These are phyloP conservation scores for Trypanosoma caninum DNA, from an alignment of 208 protist genomes.

Conservation along the genomic window DNA sequence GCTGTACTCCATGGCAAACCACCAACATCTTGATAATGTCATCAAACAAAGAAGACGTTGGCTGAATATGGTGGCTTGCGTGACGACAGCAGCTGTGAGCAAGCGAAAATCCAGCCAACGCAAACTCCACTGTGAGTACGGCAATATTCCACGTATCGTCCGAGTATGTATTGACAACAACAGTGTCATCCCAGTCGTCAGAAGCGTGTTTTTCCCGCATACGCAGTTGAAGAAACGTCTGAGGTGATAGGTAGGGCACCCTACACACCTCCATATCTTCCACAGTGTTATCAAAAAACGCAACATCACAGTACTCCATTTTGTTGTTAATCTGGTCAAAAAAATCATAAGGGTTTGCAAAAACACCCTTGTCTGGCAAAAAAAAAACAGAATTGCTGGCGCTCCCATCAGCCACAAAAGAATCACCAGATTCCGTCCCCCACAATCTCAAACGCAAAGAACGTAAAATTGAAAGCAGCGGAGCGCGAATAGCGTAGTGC, in stretches of 20 bases:
- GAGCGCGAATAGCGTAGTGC: slow-evolving; percentile 45
- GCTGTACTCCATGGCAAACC: slow-evolving; percentile 21
- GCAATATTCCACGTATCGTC: slow-evolving; percentile 81
- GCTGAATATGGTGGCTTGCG: background rate
- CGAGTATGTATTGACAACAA: slow-evolving; percentile 42
- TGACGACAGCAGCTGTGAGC: slow-evolving; percentile 20
- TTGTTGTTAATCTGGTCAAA: background rate
- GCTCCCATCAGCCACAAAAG: background rate
- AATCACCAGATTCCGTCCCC: background rate
- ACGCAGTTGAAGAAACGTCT: slow-evolving; percentile 36
- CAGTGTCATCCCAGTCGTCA: background rate
- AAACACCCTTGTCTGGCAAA: background rate
- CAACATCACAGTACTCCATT: slow-evolving; percentile 6
- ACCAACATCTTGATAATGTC: slow-evolving; percentile 37
- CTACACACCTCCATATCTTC: slow-evolving; percentile 30
- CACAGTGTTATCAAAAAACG: slow-evolving; percentile 50
- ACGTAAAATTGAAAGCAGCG: slow-evolving; percentile 45
- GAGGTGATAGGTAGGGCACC: slow-evolving; percentile 69
- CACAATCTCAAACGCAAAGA: slow-evolving; percentile 35
- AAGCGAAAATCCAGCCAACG: slow-evolving; percentile 44
- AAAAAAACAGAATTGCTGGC: background rate
- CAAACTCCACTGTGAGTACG: slow-evolving; percentile 61
- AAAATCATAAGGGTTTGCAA: background rate
- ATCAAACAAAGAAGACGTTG: slow-evolving; percentile 42
- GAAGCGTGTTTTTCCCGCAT: background rate